Base-by-base conservation (phyloP, 2,329 filamentous ascomycete genomes). In the Chaetomium sp. region DNA sequence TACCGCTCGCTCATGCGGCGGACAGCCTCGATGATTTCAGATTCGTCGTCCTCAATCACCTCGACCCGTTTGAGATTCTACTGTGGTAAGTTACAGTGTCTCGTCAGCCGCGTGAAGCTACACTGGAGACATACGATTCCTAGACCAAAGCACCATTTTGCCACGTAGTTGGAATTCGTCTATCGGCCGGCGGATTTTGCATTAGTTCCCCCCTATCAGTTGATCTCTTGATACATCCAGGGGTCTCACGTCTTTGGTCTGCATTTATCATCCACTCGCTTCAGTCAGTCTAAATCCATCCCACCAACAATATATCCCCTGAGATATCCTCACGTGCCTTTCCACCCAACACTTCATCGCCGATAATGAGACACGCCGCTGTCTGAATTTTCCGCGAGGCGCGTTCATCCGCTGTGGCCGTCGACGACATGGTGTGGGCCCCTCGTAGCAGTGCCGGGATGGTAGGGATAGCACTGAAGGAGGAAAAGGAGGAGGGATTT, bases 291-390 rank as follows among this genome's bases (percentile, higher is more conserved):
- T 45, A 32, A 14, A 32, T 33, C 14, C 34, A 32, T 33, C 14
- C 34, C 45, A 19, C 10, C 19, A 14, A 9, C 38, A 8, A 35
- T 33, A 5, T 27, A 42, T 1, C 5, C 5, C 19, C 19, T 27
- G 19, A 27, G 19, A 27, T 27, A 27, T 49, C 8, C 12, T 35
- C 19, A 67, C 76, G 61, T 70, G 90, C 91, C 86, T 97, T 97
- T 65, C 94, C 92, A 27, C 91, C 91, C 4, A 97, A 78, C 5
- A 97, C 91, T 71, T 96, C 92, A 73, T 97, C 92, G n/a, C 92
- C 92, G 65, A 99, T 97, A 58, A 99, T 91, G 61, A 97, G 74
- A 71, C 90, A 95, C 55, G 88, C 92, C 9, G 92, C 94, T 47
- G 91, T 96, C 68, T 90, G 85, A 64, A 97, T 95, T 58, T 80